A percentile compares a stretch with the other conserved stretches of the same genome.
Conservation (phyloP, 805 yeast genomes). For the Candida xiaguanensis region DNA sequence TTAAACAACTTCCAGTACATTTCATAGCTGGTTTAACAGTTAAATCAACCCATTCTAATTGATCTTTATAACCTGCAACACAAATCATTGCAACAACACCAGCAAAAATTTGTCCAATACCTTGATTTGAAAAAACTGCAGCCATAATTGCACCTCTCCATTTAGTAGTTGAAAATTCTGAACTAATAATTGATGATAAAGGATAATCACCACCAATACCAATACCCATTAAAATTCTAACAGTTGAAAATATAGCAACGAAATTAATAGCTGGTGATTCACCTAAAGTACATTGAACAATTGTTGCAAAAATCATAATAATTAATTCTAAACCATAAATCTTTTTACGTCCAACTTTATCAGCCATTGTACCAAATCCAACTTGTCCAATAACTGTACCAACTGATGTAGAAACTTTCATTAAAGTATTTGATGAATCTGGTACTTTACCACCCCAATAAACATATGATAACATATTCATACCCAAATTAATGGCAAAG, state of each 20-base stretch:
- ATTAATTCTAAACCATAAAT: constrained; percentile 86
- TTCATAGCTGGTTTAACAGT: constrained; percentile 49
- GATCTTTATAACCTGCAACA: constrained; percentile 72
- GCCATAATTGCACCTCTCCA: constrained; percentile 99
- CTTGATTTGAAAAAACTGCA: constrained; percentile 95
- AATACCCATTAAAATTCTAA: constrained; percentile 87
- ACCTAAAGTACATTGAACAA: constrained; percentile 75
- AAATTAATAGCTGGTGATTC: constrained; percentile 67
- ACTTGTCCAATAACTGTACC: constrained; percentile 93
- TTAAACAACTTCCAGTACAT: constrained; percentile 65
- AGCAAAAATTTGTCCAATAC: constrained; percentile 89
- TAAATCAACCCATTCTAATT: constrained; percentile 28
- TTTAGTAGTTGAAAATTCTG: constrained; percentile 89
- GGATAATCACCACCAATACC: constrained; percentile 99
- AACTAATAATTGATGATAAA: constrained; percentile 85
- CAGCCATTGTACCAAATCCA: constrained; percentile 80
- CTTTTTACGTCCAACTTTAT: constrained; percentile 78
- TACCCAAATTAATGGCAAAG: constrained; percentile 81
- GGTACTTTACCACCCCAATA: constrained; percentile 69
- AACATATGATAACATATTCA: constrained; percentile 74
- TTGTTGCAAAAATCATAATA: constrained; percentile 75
- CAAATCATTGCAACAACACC: constrained; percentile 78
- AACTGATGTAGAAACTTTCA: constrained; percentile 87
- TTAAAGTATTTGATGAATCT: constrained; percentile 64
- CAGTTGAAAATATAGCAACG: constrained; percentile 68